Conservation (phyloP, 495 filamentous ascomycete genomes). For the Neurospora sp. region DNA sequence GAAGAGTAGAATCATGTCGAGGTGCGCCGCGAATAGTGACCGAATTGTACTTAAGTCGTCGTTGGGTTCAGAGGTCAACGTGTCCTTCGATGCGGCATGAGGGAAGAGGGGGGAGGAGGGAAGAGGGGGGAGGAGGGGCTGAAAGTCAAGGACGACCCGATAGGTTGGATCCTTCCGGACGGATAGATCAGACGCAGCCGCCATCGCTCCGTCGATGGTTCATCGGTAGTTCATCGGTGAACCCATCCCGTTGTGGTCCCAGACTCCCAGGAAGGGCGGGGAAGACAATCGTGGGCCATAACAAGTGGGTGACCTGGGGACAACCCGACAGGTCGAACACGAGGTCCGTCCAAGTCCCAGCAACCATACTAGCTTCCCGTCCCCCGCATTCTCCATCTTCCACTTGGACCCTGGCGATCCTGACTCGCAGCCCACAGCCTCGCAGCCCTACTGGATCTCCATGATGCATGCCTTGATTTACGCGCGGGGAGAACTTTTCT, state of each 20-base stretch:
- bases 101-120: neutral
- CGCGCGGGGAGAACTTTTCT: neutral
- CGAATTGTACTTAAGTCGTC: neutral
- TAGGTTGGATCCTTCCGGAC: neutral
- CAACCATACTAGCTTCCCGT: neutral
- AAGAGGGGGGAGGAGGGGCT: neutral
- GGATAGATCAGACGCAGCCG: neutral
- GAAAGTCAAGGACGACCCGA: neutral
- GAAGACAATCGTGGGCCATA: neutral
- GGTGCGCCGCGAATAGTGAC: neutral
- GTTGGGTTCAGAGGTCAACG: neutral
- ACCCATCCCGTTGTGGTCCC: neutral
- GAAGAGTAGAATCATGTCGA: neutral
- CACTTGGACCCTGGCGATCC: neutral
- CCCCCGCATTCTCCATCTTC: slow-evolving; percentile 1
- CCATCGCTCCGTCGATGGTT: neutral
- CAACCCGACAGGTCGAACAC: neutral
- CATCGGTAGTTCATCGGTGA: neutral
- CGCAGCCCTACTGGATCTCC: neutral
- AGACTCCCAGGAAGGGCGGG: neutral
- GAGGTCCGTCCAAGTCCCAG: neutral
- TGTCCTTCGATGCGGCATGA: neutral
- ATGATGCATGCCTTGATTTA: neutral
- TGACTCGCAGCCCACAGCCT: neutral
- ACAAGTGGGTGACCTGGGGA: neutral